These are phyloP conservation scores for Trypanosoma melophagium DNA, from an alignment of 208 protist genomes.

Conservation along the genomic window DNA sequence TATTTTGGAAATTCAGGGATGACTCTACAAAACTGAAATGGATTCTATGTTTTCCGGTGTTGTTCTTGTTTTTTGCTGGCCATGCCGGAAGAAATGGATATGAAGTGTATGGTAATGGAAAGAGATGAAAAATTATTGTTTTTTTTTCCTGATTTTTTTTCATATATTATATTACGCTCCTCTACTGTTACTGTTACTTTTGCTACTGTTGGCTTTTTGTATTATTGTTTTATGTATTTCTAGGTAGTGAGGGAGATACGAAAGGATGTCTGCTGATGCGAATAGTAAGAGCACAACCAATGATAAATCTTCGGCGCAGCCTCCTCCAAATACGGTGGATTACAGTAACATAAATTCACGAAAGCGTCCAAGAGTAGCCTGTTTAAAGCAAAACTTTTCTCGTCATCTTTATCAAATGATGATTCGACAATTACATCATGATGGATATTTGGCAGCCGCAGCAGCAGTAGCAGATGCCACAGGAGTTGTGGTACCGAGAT, in stretches of 20 bases:
- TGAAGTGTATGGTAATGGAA: no score
- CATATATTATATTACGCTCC: no score
- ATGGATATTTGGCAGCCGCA: slow-evolving; percentile 73
- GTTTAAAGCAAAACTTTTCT: slow-evolving; percentile 47
- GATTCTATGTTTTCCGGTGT: no score
- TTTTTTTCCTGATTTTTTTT: slow-evolving; percentile 21
- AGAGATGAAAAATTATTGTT: slow-evolving; percentile 21
- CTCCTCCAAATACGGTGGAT: slow-evolving; percentile 1
- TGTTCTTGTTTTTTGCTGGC: no score
- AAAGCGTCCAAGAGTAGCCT: slow-evolving; percentile 53
- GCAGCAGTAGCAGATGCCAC: slow-evolving; percentile 75
- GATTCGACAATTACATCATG: slow-evolving; percentile 78
- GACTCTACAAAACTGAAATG: no score
- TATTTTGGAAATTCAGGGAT: no score
- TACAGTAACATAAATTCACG: slow-evolving; percentile 14
- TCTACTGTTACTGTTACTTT: no score
- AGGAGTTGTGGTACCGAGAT: slow-evolving; percentile 47
- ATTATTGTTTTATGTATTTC: slow-evolving; percentile 15
- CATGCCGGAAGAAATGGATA: no score
- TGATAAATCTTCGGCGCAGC: background rate
- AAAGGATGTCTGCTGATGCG: slow-evolving; percentile 15
- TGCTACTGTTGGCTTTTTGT: slow-evolving; percentile 17
- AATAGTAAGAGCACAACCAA: background rate
- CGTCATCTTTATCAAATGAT: slow-evolving; percentile 76
- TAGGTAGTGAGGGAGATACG: background rate